These are phyloP conservation scores for Gossypium laxum DNA, from an alignment of 441 rosid species.

Conservation along the genomic window DNA sequence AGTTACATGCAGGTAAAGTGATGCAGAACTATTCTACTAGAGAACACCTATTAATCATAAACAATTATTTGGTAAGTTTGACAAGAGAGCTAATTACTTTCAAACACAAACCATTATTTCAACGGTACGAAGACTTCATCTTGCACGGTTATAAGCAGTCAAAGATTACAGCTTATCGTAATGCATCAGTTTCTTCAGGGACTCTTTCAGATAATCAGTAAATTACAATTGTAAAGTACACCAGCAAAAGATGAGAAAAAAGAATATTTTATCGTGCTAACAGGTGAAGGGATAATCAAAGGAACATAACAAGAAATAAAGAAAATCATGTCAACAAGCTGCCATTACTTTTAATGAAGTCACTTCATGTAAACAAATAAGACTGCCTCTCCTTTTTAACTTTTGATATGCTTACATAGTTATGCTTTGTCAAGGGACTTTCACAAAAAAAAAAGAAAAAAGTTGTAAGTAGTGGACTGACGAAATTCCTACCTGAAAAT, in stretches of 20 bases:
- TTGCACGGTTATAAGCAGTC: no score
- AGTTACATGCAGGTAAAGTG: neutral
- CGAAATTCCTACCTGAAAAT: slow-evolving; percentile 56
- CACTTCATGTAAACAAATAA: neutral
- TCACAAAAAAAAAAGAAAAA: neutral
- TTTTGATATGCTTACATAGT: neutral
- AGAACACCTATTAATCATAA: neutral
- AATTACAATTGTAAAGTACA: neutral
- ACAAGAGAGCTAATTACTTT: neutral
- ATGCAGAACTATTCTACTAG: neutral
- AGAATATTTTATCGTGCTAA: neutral
- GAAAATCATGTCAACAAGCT: neutral
- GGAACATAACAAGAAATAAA: neutral
- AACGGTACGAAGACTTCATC: neutral
- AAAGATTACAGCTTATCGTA: no score
- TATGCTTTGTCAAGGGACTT: neutral
- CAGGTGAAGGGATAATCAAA: neutral
- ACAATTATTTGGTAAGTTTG: neutral
- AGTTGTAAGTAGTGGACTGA: neutral
- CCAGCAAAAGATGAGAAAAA: neutral
- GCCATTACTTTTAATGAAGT: neutral
- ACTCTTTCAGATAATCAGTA: neutral
- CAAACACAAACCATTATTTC: neutral
- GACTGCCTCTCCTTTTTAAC: neutral
- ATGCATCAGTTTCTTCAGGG: no score